These are phyloP conservation scores for Flaveria trinervia DNA, from an alignment of 129 eudicot genomes.

Conservation along the genomic window DNA sequence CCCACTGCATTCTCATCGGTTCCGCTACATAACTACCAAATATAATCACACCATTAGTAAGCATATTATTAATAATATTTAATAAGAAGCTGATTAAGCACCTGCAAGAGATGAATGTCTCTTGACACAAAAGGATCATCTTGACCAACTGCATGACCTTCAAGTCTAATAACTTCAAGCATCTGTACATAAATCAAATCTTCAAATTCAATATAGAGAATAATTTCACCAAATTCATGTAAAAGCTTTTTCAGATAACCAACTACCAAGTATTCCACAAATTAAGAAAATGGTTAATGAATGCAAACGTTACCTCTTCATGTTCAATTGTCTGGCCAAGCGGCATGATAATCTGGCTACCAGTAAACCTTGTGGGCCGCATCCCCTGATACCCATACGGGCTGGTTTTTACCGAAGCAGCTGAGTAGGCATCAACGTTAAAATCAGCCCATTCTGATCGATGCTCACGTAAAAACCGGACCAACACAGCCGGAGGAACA, in stretches of 20 bases:
- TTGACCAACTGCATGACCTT: constrained; percentile 80
- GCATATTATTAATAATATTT: background rate
- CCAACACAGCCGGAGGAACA: constrained; percentile 90
- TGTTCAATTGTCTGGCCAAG: constrained; percentile 90
- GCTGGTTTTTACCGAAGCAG: constrained; percentile 71
- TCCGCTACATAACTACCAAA: constrained; percentile 79
- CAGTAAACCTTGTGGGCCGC: constrained; percentile 81
- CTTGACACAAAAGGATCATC: constrained; percentile 73
- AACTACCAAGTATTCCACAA: background rate
- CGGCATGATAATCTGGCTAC: constrained; percentile 96
- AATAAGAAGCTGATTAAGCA: constrained; percentile 27
- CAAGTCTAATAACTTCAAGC: constrained; percentile 95
- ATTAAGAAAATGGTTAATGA: background rate
- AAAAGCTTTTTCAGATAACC: too few relatives aligned
- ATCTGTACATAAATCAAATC: constrained; percentile 57
- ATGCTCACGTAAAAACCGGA: constrained; percentile 89
- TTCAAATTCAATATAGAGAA: background rate
- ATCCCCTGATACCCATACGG: constrained; percentile 64
- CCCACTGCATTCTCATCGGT: constrained; percentile 90
- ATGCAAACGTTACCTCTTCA: constrained; percentile 62
- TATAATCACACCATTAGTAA: constrained; percentile 1
- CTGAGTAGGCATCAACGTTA: constrained; percentile 83
- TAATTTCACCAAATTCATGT: background rate
- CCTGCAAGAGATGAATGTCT: constrained; percentile 94
- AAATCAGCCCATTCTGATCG: constrained; percentile 99